Evolutionary conservation across 345 rosid species (phyloP), one percentile per base, ranked within the genome.

Genomic region (Arabidopsis arenosa): DNA sequence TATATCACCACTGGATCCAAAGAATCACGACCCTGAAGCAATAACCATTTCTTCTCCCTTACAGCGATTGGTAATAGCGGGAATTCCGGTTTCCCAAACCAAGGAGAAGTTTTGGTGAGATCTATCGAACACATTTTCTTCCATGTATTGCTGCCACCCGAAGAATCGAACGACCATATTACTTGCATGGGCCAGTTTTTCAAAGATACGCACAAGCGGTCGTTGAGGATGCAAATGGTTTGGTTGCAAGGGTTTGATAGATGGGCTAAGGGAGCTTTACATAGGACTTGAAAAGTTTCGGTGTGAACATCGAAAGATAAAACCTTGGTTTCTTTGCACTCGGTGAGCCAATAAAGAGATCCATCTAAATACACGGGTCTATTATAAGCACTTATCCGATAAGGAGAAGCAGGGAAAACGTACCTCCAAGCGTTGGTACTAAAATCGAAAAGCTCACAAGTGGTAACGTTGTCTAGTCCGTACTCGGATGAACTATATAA

Each of bases 391-490:
- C 26, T 23, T 23, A 23, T 23, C 26, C 26, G 26, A 23, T 23
- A 23, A 23, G 26, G 26, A 23, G 26, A 23, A 23, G 41, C 12
- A 39, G 41, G 12, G 11, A 9, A 2, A 9, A 39, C 1, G 2
- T 39, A 39, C 1, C 41, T 9, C 41, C 41, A 39, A 9, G 11
- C 3, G 11, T 9, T 35, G 56, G 26, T 64, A 32, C 57, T 65
- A 17, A 48, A 65, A 10, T 48, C 56, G 11, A 48, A 65, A 47
- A 66, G 60, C 37, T 66, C 47, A 51, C 60, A 66, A 7, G 21
- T 66, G 35, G 59, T 41, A 41, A 41, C 45, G 45, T 41, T 41
- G 14, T 43, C 47, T 13, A 12, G 6, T 13, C n/a, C 47, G 6
- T 43, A 4, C 13, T 35, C 5, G 18, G 7, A 6, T 28, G 17